Percentiles rank a stretch among this genome's conserved stretches.
Evolutionary conservation across 495 filamentous ascomycete genomes (phyloP).

Genomic region (Penicillium subrubescens): DNA sequence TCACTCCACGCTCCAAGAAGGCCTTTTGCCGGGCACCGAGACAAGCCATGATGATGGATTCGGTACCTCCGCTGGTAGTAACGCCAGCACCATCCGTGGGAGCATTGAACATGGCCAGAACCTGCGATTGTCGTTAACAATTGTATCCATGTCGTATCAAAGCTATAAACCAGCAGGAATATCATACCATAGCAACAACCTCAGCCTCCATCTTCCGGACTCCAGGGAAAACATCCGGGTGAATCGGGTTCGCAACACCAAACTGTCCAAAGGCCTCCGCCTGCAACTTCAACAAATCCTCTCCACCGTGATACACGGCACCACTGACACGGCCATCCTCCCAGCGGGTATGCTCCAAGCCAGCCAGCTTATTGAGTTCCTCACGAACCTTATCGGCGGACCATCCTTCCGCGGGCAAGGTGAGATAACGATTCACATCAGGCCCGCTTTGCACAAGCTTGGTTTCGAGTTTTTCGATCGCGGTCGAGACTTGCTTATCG

Average conservation of each 20-base stretch:
- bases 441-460: conserved; percentile 78
- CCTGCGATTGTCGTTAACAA: conserved; percentile 34
- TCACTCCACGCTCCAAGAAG: conserved; percentile 78
- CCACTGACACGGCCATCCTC: conserved; percentile 94
- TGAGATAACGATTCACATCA: conserved; percentile 70
- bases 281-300: conserved; percentile 81
- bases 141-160: neutral
- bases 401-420: conserved; percentile 86
- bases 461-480: conserved; percentile 68
- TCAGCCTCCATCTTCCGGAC: conserved; percentile 99
- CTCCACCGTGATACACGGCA: conserved; percentile 94
- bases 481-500: conserved; percentile 71
- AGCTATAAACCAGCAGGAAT: neutral
- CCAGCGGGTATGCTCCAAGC: conserved; percentile 93
- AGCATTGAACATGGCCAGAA: conserved; percentile 88
- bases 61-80: conserved; percentile 89
- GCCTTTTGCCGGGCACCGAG: conserved; percentile 88
- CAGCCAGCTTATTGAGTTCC: conserved; percentile 76
- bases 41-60: conserved; percentile 95
- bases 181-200: conserved; percentile 85
- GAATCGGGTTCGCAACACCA: conserved; percentile 96
- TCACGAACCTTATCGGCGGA: conserved; percentile 72
- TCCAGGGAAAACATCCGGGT: conserved; percentile 97
- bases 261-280: conserved; percentile 91
- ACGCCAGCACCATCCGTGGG: conserved; percentile 82